These are phyloP conservation scores for Macrocystidia cucumis DNA, from an alignment of 1,284 basidiomycete genomes.

Conservation along the genomic window DNA sequence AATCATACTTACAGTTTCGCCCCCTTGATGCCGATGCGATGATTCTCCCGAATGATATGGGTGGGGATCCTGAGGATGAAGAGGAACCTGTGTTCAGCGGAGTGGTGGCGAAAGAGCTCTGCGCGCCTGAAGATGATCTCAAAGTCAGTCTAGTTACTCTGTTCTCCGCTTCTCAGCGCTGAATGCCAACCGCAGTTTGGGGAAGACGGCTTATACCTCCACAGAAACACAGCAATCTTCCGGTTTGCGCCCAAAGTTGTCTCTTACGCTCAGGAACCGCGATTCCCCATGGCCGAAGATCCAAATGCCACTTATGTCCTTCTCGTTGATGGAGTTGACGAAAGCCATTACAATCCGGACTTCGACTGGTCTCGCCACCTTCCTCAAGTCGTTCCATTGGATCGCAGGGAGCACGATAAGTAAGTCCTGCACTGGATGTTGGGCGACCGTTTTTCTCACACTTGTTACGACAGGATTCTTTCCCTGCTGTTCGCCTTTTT, in stretches of 20 bases:
- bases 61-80: too few species aligned
- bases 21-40: slow-evolving; percentile 17
- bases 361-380: slow-evolving; percentile 53
- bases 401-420: slow-evolving; percentile 47
- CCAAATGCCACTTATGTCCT: slow-evolving; percentile 27
- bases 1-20: slow-evolving; percentile 23
- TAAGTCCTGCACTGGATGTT: slow-evolving; percentile 9
- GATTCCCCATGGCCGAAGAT: slow-evolving; percentile 26
- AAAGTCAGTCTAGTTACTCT: slow-evolving; percentile 20
- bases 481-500: slow-evolving; percentile 54
- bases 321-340: slow-evolving; percentile 27
- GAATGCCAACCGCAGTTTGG: slow-evolving; percentile 19
- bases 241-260: slow-evolving; percentile 20
- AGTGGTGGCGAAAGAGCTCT: slow-evolving; percentile 25
- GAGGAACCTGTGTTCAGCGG: slow-evolving; percentile 18
- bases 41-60: too few species aligned
- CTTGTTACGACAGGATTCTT: slow-evolving; percentile 30
- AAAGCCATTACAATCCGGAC: slow-evolving; percentile 29
- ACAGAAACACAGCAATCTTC: slow-evolving; percentile 33
- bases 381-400: slow-evolving; percentile 36
- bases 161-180: slow-evolving; percentile 1
- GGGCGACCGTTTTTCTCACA: slow-evolving; percentile 1
- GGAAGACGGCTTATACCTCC: slow-evolving; percentile 27
- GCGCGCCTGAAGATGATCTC: slow-evolving; percentile 27
- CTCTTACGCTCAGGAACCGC: slow-evolving; percentile 15